A percentile compares a stretch with the other conserved stretches of the same genome.
Conservation (phyloP, 768 basidiomycete genomes). For the Naganishia vaughanmartiniae region DNA sequence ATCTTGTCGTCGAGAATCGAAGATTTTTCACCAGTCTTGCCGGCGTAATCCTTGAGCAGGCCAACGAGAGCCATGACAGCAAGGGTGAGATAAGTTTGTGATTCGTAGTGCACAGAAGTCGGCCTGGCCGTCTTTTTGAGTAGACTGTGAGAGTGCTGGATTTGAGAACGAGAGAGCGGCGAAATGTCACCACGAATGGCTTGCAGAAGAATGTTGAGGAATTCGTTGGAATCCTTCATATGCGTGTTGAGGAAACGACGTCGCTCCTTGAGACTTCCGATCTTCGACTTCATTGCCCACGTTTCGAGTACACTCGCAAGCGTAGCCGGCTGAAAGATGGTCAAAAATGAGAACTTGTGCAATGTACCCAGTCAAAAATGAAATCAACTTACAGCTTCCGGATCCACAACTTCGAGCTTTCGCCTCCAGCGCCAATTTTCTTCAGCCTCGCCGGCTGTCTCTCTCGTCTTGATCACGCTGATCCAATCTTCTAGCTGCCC, state of each 20-base stretch:
- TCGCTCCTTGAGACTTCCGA: slow-evolving; percentile 71
- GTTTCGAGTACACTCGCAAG: slow-evolving; percentile 84
- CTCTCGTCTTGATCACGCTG: slow-evolving; percentile 54
- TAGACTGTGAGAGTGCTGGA: slow-evolving; percentile 53
- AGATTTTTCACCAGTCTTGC: slow-evolving; percentile 58
- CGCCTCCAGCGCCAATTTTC: slow-evolving; percentile 68
- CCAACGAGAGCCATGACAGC: slow-evolving; percentile 89
- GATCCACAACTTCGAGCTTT: slow-evolving; percentile 86
- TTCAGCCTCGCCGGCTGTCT: slow-evolving; percentile 29
- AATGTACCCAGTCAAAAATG: background rate
- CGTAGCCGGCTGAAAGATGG: slow-evolving; percentile 69
- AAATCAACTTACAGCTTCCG: slow-evolving; percentile 74
- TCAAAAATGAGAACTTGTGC: slow-evolving; percentile 4
- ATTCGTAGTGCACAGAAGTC: slow-evolving; percentile 75
- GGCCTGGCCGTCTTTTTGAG: slow-evolving; percentile 57
- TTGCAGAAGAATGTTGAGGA: slow-evolving; percentile 87
- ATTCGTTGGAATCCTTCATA: slow-evolving; percentile 78
- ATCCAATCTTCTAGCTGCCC: slow-evolving; percentile 91
- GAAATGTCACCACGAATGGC: slow-evolving; percentile 81
- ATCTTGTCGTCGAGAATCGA: slow-evolving; percentile 60
- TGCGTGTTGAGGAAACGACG: slow-evolving; percentile 85
- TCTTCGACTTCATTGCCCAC: slow-evolving; percentile 82
- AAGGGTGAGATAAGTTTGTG: slow-evolving; percentile 91
- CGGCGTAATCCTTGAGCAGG: slow-evolving; percentile 76
- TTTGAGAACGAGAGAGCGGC: slow-evolving; percentile 62